A percentile compares a stretch with the other conserved stretches of the same genome.
phyloP scores from a whole-genome alignment of 129 eudicot genomes.

The Kitagawia praeruptora region DNA sequence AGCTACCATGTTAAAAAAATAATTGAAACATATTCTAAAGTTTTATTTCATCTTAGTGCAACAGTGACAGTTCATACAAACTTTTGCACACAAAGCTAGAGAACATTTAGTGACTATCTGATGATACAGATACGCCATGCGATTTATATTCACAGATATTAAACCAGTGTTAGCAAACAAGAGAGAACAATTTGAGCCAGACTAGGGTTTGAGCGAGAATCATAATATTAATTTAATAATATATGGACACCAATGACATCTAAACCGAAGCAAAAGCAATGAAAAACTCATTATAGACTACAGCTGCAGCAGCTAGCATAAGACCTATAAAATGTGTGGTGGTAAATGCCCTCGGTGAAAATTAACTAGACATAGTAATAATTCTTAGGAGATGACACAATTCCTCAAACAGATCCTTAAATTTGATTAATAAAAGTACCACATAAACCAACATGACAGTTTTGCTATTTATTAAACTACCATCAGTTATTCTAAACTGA shows the following conservation, averaged over 20 bases:
- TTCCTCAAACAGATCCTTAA: too few relatives aligned
- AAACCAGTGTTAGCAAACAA: too few relatives aligned
- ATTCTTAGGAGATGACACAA: too few relatives aligned
- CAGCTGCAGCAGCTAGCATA: neutral
- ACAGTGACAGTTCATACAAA: neutral
- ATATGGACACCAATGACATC: neutral
- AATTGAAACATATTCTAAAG: neutral
- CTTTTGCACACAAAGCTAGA: neutral
- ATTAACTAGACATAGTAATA: neutral
- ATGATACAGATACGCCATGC: neutral
- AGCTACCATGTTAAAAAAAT: neutral
- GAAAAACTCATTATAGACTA: neutral
- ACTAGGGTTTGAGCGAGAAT: too few relatives aligned
- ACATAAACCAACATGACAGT: neutral
- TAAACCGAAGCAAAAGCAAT: neutral
- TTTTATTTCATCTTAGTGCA: neutral
- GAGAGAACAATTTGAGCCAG: too few relatives aligned
- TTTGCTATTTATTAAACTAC: too few relatives aligned
- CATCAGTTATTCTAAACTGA: neutral
- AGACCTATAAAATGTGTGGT: neutral
- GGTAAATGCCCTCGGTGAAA: neutral
- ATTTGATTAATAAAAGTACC: neutral
- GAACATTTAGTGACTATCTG: neutral
- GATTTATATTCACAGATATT: neutral
- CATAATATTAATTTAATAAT: too few relatives aligned